Base-by-base conservation (phyloP, 176 grass and related monocot genomes). In the Luzula sylvatica region DNA sequence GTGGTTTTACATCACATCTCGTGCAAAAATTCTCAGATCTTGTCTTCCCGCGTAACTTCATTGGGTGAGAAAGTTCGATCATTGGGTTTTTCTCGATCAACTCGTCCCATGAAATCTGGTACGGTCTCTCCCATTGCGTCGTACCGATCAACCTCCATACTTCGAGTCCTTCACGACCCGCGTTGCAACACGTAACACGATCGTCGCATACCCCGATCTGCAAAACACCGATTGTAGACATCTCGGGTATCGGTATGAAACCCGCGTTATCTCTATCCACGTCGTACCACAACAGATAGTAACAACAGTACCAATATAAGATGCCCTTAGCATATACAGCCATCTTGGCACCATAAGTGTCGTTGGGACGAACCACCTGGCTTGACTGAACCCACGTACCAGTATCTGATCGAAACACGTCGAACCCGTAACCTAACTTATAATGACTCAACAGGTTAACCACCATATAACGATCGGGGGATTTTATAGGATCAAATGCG, bases 211-310 rank as follows among this genome's bases (percentile, higher is more conserved):
- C 29, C 14, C 29, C 55, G 19, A 39, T 7, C 12, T 32, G 5
- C 11, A n/a, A n/a, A n/a, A n/a, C 3, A 6, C 55, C 52, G 16
- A 2, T 11, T 19, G 35, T 19, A 0, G 19, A 14, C 52, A 22
- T 57, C 16, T 38, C 11, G 0, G 55, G 55, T 12, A 58, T 13
- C 23, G 54, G 3, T 11, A 39, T 7, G 29, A 6, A 40, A 4
- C 55, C 29, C 1, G 29, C 11, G 20, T 38, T 2, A 58, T 58
- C 54, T 19, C 8, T 14, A 27, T 58, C 18, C 22, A 7, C 15
- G 26, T 58, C 16, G n/a, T 58, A 58, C 54, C 54, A 58, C 9
- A 58, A 4, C 12, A 58, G 54, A 14, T 20, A 22, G 13, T 40
- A 17, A 20, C 8, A 4, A 21, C 54, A 22, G 12, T 11, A 39